phyloP scores from a whole-genome alignment of 495 filamentous ascomycete genomes.

The Podospora fimiseda region DNA sequence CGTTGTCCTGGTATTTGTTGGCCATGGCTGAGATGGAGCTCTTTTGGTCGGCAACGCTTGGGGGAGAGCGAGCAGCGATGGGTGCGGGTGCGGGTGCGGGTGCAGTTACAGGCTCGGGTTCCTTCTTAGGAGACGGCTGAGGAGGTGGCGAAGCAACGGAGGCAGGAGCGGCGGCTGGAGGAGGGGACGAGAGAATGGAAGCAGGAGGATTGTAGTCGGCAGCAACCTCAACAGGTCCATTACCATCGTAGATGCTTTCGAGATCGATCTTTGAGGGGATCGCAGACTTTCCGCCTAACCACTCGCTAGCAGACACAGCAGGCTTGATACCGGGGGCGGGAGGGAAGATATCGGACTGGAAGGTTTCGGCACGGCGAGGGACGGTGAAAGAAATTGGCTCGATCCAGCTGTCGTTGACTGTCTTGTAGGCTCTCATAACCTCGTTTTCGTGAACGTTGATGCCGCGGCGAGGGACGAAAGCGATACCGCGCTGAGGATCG shows the following conservation, averaged over 20 bases:
- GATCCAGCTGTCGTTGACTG: constrained; percentile 86
- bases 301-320: constrained; percentile 72
- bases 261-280: constrained; percentile 87
- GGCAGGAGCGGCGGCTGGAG: constrained; percentile 44
- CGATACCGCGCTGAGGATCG: constrained; percentile 90
- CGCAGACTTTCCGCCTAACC: constrained; percentile 76
- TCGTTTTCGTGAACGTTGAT: constrained; percentile 97
- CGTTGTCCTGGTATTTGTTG: constrained; percentile 73
- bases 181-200: constrained; percentile 25
- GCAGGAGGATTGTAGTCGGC: constrained; percentile 60
- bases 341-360: constrained; percentile 96
- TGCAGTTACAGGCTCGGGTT: constrained; percentile 47
- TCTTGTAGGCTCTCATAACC: constrained; percentile 93
- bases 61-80: constrained; percentile 49
- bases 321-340: constrained; percentile 70
- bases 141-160: too few relatives aligned
- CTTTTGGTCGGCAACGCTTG: constrained; percentile 74
- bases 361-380: constrained; percentile 87
- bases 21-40: constrained; percentile 77
- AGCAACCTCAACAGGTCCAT: constrained; percentile 65
- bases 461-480: constrained; percentile 90
- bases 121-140: constrained; percentile 55
- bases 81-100: constrained; percentile 33
- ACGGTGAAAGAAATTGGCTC: constrained; percentile 98
- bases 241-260: constrained; percentile 82